Conservation (phyloP, 768 basidiomycete genomes). For the Lentinus tigrinus region DNA sequence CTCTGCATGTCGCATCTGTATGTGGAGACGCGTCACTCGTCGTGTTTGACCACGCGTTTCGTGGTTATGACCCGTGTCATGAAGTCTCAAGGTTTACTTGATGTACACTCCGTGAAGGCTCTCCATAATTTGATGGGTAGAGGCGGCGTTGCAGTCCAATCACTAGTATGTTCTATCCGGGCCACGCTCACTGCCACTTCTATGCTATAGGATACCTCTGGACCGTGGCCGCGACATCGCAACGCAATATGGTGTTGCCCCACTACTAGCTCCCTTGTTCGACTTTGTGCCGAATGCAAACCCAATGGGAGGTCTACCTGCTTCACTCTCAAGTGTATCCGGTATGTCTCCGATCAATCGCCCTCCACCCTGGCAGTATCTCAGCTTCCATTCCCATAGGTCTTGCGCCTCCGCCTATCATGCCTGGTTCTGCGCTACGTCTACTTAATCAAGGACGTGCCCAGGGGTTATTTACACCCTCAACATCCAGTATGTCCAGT, state of each 20-base stretch:
- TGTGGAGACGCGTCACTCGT: too few species aligned
- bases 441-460: slow-evolving; percentile 83
- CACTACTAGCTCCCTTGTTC: slow-evolving; percentile 85
- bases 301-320: slow-evolving; percentile 66
- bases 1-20: too few species aligned
- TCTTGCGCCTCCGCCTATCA: slow-evolving; percentile 79
- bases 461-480: slow-evolving; percentile 83
- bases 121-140: too few species aligned
- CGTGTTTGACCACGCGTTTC: too few species aligned
- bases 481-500: slow-evolving; percentile 59
- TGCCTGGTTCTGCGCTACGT: slow-evolving; percentile 84
- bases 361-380: too few species aligned
- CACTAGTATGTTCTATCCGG: too few species aligned
- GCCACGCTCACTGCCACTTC: background rate
- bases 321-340: slow-evolving; percentile 14
- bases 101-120: too few species aligned
- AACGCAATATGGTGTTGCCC: slow-evolving; percentile 85
- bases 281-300: slow-evolving; percentile 84
- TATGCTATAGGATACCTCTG: slow-evolving; percentile 80
- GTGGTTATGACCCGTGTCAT: too few species aligned
- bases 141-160: too few species aligned
- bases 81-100: too few species aligned
- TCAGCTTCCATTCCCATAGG: slow-evolving; percentile 10
- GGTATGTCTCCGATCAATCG: slow-evolving; percentile 14
- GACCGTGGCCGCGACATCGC: slow-evolving; percentile 94